Base-by-base conservation (phyloP, 805 yeast species). In the Zygosaccharomyces siamensis region DNA sequence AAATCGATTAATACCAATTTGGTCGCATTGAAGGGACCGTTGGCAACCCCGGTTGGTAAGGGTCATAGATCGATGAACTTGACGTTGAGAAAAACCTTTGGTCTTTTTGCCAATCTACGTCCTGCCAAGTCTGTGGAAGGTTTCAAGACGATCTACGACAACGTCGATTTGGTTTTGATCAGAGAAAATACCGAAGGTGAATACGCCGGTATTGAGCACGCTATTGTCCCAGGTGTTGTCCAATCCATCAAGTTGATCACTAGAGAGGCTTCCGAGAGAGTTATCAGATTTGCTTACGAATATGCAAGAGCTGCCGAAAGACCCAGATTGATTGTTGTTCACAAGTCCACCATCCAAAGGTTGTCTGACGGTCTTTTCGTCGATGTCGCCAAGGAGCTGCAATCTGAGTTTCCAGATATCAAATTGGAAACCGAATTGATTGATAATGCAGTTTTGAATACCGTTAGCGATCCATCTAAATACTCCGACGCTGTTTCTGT, bases 151-250 rank as follows among this genome's bases (percentile, higher is more conserved):
- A 95, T 75, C 27, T 73, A 73, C 56, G 77, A 76, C 59, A 79
- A 86, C 69, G 98, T 93, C 56, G 95, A 93, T 74, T 85, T 96
- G 56, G 97, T 92, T 32, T 78, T 93, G 64, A 90, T 93, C 71
- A 89, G 99, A 81, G 99, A 93, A 77, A 93, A 93, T 83, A 92
- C 99, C 58, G 98, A 93, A 74, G 99, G 99, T 78, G 99, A 92
- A 76, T 92, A 92, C 78, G 90, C 97, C 28, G 99, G 99, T 75
- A 90, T 93, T 62, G 99, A 93, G 79, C 99, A 93, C 78, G 86
- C 89, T 56, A 89, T 93, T 57, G 95, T 89, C 49, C 97, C 97
- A 57, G 99, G 99, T 68, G 98, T 93, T 48, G 97, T 93, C 47
- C 98, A 93, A 77, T 87, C 96, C 55, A 92, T 92, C 75, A 93